Evolutionary conservation across 805 yeast species (phyloP).

Genomic region (Lachancea dasiensis): DNA sequence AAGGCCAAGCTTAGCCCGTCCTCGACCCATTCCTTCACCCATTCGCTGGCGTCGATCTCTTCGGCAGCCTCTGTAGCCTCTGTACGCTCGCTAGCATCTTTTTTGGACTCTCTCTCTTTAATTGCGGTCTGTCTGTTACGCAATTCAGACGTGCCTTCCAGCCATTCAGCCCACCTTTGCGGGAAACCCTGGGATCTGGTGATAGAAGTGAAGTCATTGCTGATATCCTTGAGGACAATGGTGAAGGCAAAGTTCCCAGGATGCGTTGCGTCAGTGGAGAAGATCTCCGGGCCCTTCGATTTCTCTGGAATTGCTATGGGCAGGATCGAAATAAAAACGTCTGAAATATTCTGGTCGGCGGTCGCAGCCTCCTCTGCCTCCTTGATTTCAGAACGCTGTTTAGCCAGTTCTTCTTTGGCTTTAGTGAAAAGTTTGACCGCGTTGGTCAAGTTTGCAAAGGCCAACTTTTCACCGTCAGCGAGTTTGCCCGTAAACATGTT

Average conservation of each 20-base stretch:
- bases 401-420: conserved; percentile 27
- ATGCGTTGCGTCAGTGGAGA: conserved; percentile 35
- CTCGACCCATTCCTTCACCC: conserved; percentile 76
- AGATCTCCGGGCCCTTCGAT: conserved; percentile 22
- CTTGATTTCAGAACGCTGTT: conserved; percentile 20
- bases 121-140: conserved; percentile 32
- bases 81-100: conserved; percentile 19
- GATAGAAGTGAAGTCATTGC: conserved; percentile 65
- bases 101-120: conserved; percentile 20
- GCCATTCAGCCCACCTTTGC: conserved; percentile 86
- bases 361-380: conserved; percentile 17
- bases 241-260: conserved; percentile 66
- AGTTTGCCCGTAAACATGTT: conserved; percentile 70
- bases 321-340: conserved; percentile 64
- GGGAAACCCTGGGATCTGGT: conserved; percentile 91
- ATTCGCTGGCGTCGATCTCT: conserved; percentile 68
- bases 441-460: conserved; percentile 79
- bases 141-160: conserved; percentile 32
- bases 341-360: conserved; percentile 38
- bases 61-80: conserved; percentile 34
- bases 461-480: conserved; percentile 81
- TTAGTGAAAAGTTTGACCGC: conserved; percentile 44
- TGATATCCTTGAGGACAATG: conserved; percentile 67
- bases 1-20: conserved; percentile 73
- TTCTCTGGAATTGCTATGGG: conserved; percentile 40